Evolutionary conservation across 1,284 basidiomycete species (phyloP).

Genomic region (Mycosarcoma mackinlayi): DNA sequence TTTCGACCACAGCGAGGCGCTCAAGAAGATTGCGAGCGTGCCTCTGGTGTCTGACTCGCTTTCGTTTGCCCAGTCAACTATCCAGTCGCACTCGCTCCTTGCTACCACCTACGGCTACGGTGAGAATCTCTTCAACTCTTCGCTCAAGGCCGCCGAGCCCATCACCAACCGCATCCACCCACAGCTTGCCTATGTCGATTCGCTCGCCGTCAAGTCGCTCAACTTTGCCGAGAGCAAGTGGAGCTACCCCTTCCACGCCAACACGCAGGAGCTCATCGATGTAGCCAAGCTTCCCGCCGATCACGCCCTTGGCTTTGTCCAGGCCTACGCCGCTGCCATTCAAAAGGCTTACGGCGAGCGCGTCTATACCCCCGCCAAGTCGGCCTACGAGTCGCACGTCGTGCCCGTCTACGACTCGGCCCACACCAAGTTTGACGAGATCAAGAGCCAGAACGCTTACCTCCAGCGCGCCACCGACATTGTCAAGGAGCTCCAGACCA

Average conservation of each 20-base stretch:
- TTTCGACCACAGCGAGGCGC: conserved; percentile 51
- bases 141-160: conserved; percentile 58
- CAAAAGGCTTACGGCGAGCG: conserved; percentile 60
- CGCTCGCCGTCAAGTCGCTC: conserved; percentile 57
- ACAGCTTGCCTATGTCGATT: conserved; percentile 63
- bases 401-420: conserved; percentile 51
- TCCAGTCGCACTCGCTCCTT: conserved; percentile 57
- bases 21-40: conserved; percentile 55
- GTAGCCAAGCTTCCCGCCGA: conserved; percentile 55
- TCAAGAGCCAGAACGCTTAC: conserved; percentile 63
- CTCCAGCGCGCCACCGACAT: conserved; percentile 60
- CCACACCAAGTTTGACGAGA: conserved; percentile 60
- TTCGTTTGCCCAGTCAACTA: conserved; percentile 56
- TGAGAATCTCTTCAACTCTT: conserved; percentile 50
- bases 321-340: conserved; percentile 48
- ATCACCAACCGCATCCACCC: conserved; percentile 56
- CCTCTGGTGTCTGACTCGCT: conserved; percentile 63
- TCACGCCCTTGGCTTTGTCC: conserved; percentile 45
- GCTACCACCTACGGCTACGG: conserved; percentile 57
- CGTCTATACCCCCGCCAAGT: conserved; percentile 58
- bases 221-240: conserved; percentile 64
- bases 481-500: conserved; percentile 58
- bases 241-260: conserved; percentile 66
- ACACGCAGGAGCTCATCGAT: conserved; percentile 55
- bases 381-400: conserved; percentile 56